These are phyloP conservation scores for Phoma sp. DNA, from an alignment of 2,329 filamentous ascomycete genomes.

Conservation along the genomic window DNA sequence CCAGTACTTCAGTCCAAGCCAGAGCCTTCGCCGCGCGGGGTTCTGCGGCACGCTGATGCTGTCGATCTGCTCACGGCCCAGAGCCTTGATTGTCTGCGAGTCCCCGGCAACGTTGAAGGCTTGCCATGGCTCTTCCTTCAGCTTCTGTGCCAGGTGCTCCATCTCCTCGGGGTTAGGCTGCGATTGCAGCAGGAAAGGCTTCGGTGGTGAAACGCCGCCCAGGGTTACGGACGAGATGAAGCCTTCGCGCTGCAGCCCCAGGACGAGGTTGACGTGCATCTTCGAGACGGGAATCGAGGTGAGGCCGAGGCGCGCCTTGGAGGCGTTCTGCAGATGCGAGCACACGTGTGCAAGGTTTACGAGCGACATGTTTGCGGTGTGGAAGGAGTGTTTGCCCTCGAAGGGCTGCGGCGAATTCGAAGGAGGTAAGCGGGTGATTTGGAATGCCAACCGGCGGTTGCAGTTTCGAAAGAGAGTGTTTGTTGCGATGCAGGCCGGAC, in stretches of 20 bases:
- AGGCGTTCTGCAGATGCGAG: constrained; percentile 90
- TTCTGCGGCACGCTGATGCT: constrained; percentile 57
- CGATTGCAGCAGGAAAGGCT: constrained; percentile 43
- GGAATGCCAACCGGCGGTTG: not conserved
- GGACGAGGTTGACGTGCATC: constrained; percentile 75
- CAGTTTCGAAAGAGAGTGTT: not conserved
- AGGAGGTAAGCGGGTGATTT: not conserved
- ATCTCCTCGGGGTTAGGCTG: constrained; percentile 35
- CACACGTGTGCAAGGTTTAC: constrained; percentile 78
- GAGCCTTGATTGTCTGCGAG: constrained; percentile 11
- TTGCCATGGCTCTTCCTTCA: constrained; percentile 50
- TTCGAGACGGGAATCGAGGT: constrained; percentile 84
- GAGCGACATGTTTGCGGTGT: constrained; percentile 67
- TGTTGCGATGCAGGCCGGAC: constrained; percentile 13
- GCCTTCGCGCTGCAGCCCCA: constrained; percentile 81
- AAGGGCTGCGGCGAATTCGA: constrained; percentile 28
- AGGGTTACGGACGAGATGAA: constrained; percentile 83
- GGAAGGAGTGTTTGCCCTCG: constrained; percentile 31
- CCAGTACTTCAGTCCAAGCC: constrained; percentile 91
- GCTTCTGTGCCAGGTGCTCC: constrained; percentile 39
- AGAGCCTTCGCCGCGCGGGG: constrained; percentile 75
- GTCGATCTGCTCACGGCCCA: constrained; percentile 30
- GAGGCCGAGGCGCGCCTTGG: constrained; percentile 79
- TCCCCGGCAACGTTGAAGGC: constrained; percentile 30
- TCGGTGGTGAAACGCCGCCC: constrained; percentile 63